phyloP scores from a whole-genome alignment of 495 filamentous ascomycete species.

The Neurospora sp. region DNA sequence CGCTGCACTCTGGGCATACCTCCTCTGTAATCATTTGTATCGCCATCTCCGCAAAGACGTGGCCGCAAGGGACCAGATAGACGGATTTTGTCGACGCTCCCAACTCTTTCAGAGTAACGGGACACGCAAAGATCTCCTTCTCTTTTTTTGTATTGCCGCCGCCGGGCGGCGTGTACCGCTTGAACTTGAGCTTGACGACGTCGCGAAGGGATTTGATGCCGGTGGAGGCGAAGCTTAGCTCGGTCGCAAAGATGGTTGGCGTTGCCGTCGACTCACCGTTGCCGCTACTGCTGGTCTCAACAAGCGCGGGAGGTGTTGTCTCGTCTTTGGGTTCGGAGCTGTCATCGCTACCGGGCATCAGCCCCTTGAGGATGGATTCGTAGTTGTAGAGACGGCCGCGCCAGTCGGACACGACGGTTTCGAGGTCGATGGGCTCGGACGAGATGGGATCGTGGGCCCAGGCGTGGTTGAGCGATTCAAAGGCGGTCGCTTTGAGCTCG shows the following conservation, averaged over 20 bases:
- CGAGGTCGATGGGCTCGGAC: constrained; percentile 56
- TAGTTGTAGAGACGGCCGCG: constrained; percentile 90
- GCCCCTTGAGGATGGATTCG: constrained; percentile 72
- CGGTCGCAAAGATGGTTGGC: constrained; percentile 40
- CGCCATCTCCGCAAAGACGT: constrained; percentile 81
- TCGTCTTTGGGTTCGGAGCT: not conserved
- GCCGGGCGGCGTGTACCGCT: constrained; percentile 33
- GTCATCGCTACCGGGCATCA: constrained; percentile 51
- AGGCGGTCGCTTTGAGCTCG: constrained; percentile 78
- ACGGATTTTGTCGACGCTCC: constrained; percentile 72
- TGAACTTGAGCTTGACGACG: constrained; percentile 80
- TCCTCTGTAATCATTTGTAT: constrained; percentile 58
- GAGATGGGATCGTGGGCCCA: constrained; percentile 86
- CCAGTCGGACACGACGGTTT: constrained; percentile 73
- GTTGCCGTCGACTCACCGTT: constrained; percentile 17
- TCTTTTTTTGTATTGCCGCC: constrained; percentile 16
- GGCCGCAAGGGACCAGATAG: constrained; percentile 90
- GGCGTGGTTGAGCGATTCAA: constrained; percentile 70
- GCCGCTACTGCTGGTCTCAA: not conserved
- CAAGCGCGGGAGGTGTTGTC: too few species aligned
- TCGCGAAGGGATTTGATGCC: constrained; percentile 73
- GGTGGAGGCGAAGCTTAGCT: constrained; percentile 56
- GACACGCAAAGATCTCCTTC: constrained; percentile 63
- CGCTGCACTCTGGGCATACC: constrained; percentile 57
- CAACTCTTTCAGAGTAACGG: constrained; percentile 76